Base-by-base conservation (phyloP, 495 filamentous ascomycete genomes). In the Cenococcum geophilum region DNA sequence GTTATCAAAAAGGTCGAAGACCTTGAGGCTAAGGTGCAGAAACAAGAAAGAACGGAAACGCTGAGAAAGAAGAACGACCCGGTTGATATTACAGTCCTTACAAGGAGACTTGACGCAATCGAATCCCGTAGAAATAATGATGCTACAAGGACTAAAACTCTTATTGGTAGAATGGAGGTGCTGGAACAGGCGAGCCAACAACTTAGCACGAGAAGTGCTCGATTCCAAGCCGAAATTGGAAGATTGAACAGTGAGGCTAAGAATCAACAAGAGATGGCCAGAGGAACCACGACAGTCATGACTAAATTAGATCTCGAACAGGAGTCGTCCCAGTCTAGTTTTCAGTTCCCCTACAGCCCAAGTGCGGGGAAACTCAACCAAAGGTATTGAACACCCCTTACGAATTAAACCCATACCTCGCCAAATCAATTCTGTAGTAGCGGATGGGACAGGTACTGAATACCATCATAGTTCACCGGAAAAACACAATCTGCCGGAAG, bases 61-160 rank as follows among this genome's bases (percentile, higher is more conserved):
- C 49, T 63, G 2, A 45, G 34, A 5, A 47, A 56, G 10, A 60
- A 61, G 47, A 55, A 57, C 49, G 60, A 62, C 42, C 14, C 34
- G 16, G 22, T 25, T 34, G 43, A 66, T 32, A 20, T 59, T 16
- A 43, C 21, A 18, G 40, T 52, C 4, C 37, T 68, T 21, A 40
- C 10, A 2, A 16, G 25, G 12, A 52, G 59, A 22, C 36, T 68
- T 3, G 63, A 68, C 22, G 51, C 43, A 8, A 12, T 68, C 1
- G 66, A 66, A 23, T 34, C 61, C 2, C 56, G 21, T 22, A 57
- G 45, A 48, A 36, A 10, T 20, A n/a, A 54, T 45, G 49, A 52
- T 5, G 20, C 4, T 10, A 14, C 14, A n/a, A 57, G 59, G 16
- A 51, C 37, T 5, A 21, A 34, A 40, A 45, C 34, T 10, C 48